Evolutionary conservation across 2,329 filamentous ascomycete genomes (phyloP).

Genomic region (Cladosporium sphaerospermum): DNA sequence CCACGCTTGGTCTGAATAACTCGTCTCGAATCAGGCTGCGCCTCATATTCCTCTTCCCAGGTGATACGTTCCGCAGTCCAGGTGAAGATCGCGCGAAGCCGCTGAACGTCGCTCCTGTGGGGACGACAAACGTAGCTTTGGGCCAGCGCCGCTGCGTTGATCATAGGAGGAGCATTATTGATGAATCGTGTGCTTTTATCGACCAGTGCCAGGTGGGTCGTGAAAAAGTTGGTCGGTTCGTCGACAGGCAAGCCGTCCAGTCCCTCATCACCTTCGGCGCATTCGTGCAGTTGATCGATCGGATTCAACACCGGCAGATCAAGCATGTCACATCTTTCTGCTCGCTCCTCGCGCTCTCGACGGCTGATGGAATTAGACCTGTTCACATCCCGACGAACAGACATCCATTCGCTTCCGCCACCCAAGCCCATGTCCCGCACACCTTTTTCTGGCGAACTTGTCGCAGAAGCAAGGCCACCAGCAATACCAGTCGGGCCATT

Average conservation of each 20-base stretch:
- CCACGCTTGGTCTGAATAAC: conserved; percentile 79
- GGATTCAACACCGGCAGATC: conserved; percentile 83
- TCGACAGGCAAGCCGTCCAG: conserved; percentile 76
- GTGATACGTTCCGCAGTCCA: conserved; percentile 93
- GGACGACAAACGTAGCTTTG: conserved; percentile 91
- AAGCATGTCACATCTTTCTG: conserved; percentile 89
- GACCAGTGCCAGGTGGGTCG: conserved; percentile 67
- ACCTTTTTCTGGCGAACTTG: conserved; percentile 21
- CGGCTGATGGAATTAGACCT: conserved; percentile 87
- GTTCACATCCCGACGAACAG: conserved; percentile 91
- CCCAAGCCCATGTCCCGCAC: conserved; percentile 64
- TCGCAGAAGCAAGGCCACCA: conserved; percentile 37
- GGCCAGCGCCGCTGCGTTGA: conserved; percentile 73
- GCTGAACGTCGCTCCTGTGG: conserved; percentile 88
- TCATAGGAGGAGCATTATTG: conserved; percentile 67
- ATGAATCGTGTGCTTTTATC: conserved; percentile 96
- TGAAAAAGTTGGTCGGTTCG: conserved; percentile 73
- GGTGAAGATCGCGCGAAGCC: conserved; percentile 88
- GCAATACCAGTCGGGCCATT: conserved; percentile 50
- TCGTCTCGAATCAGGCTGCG: conserved; percentile 72
- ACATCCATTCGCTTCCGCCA: conserved; percentile 79
- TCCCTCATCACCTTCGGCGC: conserved; percentile 83
- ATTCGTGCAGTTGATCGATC: conserved; percentile 79
- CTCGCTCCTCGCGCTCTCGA: conserved; percentile 77
- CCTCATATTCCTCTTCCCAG: conserved; percentile 94